Percentiles rank a stretch among this genome's conserved stretches.
Evolutionary conservation across 805 yeast species (phyloP).

Genomic region (Candida taoyuanica): DNA sequence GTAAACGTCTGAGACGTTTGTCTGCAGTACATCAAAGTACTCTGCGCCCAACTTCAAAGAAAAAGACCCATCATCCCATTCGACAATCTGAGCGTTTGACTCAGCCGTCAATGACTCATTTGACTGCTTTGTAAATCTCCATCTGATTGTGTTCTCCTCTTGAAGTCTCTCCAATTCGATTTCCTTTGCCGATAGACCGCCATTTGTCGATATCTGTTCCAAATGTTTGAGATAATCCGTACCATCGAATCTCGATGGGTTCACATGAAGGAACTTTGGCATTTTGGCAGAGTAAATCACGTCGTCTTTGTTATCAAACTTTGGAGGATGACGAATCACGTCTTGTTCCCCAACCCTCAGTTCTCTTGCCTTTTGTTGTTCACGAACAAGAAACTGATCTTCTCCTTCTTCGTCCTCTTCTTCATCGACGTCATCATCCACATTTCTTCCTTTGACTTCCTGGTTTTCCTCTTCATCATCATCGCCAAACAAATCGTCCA

Average conservation of each 20-base stretch:
- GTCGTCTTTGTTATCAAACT: constrained; percentile 30
- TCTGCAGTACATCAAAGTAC: constrained; percentile 69
- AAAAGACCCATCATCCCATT: constrained; percentile 91
- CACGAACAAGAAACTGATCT: constrained; percentile 21
- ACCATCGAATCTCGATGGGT: constrained; percentile 86
- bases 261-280: constrained; percentile 80
- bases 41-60: constrained; percentile 87
- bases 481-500: constrained; percentile 38
- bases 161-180: constrained; percentile 59
- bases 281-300: constrained; percentile 50
- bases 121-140: constrained; percentile 79
- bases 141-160: constrained; percentile 83
- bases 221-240: constrained; percentile 48
- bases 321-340: constrained; percentile 37
- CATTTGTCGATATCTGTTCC: constrained; percentile 39
- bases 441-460: constrained; percentile 1
- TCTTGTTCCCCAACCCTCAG: constrained; percentile 42
- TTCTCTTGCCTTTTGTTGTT: constrained; percentile 14
- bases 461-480: constrained; percentile 24
- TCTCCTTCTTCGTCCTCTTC: constrained; percentile 31
- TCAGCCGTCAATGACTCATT: constrained; percentile 63
- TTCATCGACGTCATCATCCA: constrained; percentile 20
- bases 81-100: constrained; percentile 82
- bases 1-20: constrained; percentile 64
- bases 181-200: constrained; percentile 39